phyloP scores from a whole-genome alignment of 2,329 filamentous ascomycete species.

The Aspergillus glaucus region DNA sequence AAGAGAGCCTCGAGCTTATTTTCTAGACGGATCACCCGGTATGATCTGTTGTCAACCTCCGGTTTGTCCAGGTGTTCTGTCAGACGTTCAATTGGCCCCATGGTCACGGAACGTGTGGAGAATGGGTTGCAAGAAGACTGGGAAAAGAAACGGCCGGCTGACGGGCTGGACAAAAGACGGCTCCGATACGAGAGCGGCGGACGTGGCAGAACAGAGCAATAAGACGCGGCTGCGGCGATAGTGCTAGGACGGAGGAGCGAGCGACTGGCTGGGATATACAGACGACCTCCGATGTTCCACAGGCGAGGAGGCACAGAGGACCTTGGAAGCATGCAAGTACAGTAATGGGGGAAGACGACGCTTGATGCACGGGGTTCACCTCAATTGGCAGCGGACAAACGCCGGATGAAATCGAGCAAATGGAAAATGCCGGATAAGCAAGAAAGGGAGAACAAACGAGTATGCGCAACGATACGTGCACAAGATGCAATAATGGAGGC shows the following conservation, averaged over 20 bases:
- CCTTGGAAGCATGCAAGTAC: slow-evolving; percentile 13
- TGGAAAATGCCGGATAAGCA: no score
- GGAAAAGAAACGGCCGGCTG: slow-evolving; percentile 13
- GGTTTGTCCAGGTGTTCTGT: slow-evolving; percentile 75
- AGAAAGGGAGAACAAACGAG: background rate
- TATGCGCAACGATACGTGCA: background rate
- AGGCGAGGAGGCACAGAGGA: slow-evolving; percentile 11
- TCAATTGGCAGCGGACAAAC: background rate
- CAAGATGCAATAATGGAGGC: background rate
- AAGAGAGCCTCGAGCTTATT: slow-evolving; percentile 88
- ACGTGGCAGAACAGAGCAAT: slow-evolving; percentile 12
- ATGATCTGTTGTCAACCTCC: slow-evolving; percentile 75
- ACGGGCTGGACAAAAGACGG: slow-evolving; percentile 4
- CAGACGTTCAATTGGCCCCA: slow-evolving; percentile 41
- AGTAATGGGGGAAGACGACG: slow-evolving; percentile 1
- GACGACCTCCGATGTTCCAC: slow-evolving; percentile 12
- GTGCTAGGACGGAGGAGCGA: slow-evolving; percentile 8
- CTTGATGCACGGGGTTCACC: background rate
- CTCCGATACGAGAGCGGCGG: slow-evolving; percentile 5
- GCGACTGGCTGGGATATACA: slow-evolving; percentile 8
- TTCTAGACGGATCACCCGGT: slow-evolving; percentile 75
- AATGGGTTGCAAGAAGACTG: slow-evolving; percentile 13
- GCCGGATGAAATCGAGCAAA: background rate
- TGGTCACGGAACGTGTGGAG: slow-evolving; percentile 16
- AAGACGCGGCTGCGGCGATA: slow-evolving; percentile 12